A percentile compares a stretch with the other conserved stretches of the same genome.
phyloP scores from a whole-genome alignment of 169 alveolate species.

The Perkinsus marinus region DNA sequence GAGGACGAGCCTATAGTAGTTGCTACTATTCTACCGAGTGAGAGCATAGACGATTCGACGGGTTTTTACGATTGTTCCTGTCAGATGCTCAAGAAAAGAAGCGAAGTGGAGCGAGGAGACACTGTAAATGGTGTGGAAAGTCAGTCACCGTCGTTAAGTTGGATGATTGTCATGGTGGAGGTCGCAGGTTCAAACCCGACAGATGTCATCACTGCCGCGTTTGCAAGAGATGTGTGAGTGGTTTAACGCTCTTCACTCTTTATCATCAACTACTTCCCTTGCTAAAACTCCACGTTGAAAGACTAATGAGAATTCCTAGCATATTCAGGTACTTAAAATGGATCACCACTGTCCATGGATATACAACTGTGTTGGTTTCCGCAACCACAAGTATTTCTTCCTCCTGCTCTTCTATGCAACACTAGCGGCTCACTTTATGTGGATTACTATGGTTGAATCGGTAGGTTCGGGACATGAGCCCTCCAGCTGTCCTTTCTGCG shows the following conservation, averaged over 20 bases:
- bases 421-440: constrained; percentile 28
- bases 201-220: constrained; percentile 54
- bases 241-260: too few species aligned
- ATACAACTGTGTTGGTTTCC: constrained; percentile 61
- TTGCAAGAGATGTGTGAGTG: constrained; percentile 42
- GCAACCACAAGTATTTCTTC: constrained; percentile 59
- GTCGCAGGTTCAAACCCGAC: constrained; percentile 50
- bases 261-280: too few species aligned
- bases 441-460: constrained; percentile 9
- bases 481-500: too few species aligned
- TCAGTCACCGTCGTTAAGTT: not conserved
- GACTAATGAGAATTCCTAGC: too few species aligned
- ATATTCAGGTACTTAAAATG: constrained; percentile 52
- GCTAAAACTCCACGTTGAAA: too few species aligned
- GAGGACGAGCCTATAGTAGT: not conserved
- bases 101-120: constrained; percentile 45
- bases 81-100: constrained; percentile 27
- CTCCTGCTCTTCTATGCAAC: constrained; percentile 36
- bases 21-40: not conserved
- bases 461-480: too few species aligned
- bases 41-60: not conserved
- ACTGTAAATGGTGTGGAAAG: constrained; percentile 60
- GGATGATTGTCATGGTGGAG: not conserved
- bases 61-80: not conserved
- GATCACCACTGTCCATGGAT: constrained; percentile 75